Percentiles rank a stretch among this genome's conserved stretches.
phyloP scores from a whole-genome alignment of 2,329 filamentous ascomycete genomes.

The Paecilomyces fulvus region DNA sequence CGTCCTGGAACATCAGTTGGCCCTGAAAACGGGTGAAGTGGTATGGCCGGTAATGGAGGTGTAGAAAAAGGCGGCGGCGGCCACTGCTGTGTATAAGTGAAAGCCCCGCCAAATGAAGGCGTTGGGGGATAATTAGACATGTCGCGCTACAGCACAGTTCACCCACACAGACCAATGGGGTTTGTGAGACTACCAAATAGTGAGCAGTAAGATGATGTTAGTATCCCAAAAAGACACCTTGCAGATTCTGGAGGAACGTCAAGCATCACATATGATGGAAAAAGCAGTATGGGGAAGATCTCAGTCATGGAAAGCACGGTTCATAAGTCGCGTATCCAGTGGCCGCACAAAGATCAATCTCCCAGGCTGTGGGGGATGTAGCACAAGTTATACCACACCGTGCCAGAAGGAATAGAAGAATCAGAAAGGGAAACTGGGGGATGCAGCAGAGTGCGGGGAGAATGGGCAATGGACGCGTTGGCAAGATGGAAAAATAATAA shows the following conservation, averaged over 20 bases:
- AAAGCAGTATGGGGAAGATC: not conserved
- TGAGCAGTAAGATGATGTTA: not conserved
- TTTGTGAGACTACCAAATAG: not conserved
- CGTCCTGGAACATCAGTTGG: slow-evolving; percentile 15
- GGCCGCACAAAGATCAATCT: not conserved
- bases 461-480: not conserved
- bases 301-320: not conserved
- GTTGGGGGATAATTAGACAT: slow-evolving; percentile 43
- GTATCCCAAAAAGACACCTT: slow-evolving; percentile 1
- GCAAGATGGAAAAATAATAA: not conserved
- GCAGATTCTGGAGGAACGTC: not conserved
- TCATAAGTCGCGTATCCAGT: slow-evolving; percentile 1
- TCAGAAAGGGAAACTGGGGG: not conserved
- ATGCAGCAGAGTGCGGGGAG: not conserved
- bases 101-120: slow-evolving; percentile 33
- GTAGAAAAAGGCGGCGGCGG: slow-evolving; percentile 20
- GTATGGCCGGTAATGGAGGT: slow-evolving; percentile 15
- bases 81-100: slow-evolving; percentile 30
- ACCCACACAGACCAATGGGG: not conserved
- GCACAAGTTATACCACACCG: not conserved
- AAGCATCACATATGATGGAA: not conserved
- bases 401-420: not conserved
- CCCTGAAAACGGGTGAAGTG: slow-evolving; percentile 18
- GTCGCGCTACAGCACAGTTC: slow-evolving; percentile 4
- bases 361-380: not conserved